Percentiles rank a stretch among this genome's conserved stretches.
Evolutionary conservation across 345 rosid genomes (phyloP).

Genomic region (Pistacia integerrima): DNA sequence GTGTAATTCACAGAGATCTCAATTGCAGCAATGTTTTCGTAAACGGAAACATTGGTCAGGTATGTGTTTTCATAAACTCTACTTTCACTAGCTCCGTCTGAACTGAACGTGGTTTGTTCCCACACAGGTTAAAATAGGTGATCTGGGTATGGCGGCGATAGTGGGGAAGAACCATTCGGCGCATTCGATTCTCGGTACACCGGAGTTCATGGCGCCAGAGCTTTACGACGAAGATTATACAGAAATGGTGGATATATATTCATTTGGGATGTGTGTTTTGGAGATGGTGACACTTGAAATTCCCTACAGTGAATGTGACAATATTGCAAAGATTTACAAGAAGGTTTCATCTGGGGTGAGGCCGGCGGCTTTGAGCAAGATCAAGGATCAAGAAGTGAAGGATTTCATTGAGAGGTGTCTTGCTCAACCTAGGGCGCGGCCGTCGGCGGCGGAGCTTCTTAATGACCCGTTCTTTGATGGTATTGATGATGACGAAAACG

Average conservation of each 20-base stretch:
- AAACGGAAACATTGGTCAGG: slow-evolving; percentile 89
- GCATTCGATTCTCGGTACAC: slow-evolving; percentile 83
- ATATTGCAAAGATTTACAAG: slow-evolving; percentile 72
- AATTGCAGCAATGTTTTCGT: slow-evolving; percentile 89
- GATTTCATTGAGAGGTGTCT: slow-evolving; percentile 79
- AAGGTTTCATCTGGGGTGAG: slow-evolving; percentile 68
- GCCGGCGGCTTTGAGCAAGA: slow-evolving; percentile 66
- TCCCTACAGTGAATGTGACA: slow-evolving; percentile 83
- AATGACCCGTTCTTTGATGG: slow-evolving; percentile 68
- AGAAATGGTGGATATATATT: slow-evolving; percentile 77
- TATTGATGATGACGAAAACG: slow-evolving; percentile 51
- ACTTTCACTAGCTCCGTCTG: too few relatives aligned
- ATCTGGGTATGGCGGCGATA: slow-evolving; percentile 75
- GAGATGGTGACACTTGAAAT: slow-evolving; percentile 81
- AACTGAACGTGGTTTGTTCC: not conserved
- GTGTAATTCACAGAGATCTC: slow-evolving; percentile 85
- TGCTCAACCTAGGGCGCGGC: slow-evolving; percentile 61
- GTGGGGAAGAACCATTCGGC: slow-evolving; percentile 77
- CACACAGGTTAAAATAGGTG: slow-evolving; percentile 84
- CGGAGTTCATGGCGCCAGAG: slow-evolving; percentile 96
- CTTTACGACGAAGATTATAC: slow-evolving; percentile 83
- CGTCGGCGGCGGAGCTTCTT: slow-evolving; percentile 74
- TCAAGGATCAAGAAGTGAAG: slow-evolving; percentile 59
- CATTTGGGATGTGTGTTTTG: slow-evolving; percentile 83
- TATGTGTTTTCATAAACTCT: slow-evolving; percentile 11